Evolutionary conservation across 2,329 filamentous ascomycete genomes (phyloP).

Genomic region (Arachnopeziza araneosa): DNA sequence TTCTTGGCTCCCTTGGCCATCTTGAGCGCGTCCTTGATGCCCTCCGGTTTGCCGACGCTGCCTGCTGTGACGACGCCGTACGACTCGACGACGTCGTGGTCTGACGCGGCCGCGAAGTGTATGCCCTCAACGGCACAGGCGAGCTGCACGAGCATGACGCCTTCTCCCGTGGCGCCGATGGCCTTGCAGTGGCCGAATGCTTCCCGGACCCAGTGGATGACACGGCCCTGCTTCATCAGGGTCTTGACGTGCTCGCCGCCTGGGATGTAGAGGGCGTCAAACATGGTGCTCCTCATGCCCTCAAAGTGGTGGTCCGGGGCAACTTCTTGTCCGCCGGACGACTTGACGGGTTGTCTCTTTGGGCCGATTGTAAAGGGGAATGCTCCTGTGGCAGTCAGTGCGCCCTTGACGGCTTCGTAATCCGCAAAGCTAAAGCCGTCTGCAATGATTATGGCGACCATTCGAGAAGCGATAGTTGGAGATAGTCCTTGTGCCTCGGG

Average conservation of each 20-base stretch:
- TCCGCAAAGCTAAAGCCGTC: constrained; percentile 68
- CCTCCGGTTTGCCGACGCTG: constrained; percentile 41
- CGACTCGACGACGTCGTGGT: constrained; percentile 50
- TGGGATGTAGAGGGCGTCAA: constrained; percentile 73
- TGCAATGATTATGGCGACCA: constrained; percentile 69
- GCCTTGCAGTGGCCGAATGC: constrained; percentile 78
- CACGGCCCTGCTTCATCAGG: constrained; percentile 64
- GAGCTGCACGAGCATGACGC: constrained; percentile 54
- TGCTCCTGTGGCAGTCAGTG: constrained; percentile 56
- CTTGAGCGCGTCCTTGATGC: constrained; percentile 54
- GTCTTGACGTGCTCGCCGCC: constrained; percentile 61
- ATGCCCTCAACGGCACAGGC: constrained; percentile 41
- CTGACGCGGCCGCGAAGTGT: constrained; percentile 34
- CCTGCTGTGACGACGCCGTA: constrained; percentile 73
- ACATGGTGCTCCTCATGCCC: constrained; percentile 73
- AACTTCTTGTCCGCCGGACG: constrained; percentile 41
- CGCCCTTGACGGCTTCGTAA: constrained; percentile 60
- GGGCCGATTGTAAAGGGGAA: constrained; percentile 69
- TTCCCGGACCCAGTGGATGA: constrained; percentile 71
- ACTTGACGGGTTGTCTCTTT: constrained; percentile 57
- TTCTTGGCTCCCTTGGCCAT: constrained; percentile 62
- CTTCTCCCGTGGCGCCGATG: constrained; percentile 71
- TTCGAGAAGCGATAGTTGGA: constrained; percentile 64
- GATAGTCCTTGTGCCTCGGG: constrained; percentile 40
- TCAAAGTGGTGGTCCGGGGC: constrained; percentile 74